Conservation (phyloP, 306 rosid genomes). For the Luffa aegyptiaca region DNA sequence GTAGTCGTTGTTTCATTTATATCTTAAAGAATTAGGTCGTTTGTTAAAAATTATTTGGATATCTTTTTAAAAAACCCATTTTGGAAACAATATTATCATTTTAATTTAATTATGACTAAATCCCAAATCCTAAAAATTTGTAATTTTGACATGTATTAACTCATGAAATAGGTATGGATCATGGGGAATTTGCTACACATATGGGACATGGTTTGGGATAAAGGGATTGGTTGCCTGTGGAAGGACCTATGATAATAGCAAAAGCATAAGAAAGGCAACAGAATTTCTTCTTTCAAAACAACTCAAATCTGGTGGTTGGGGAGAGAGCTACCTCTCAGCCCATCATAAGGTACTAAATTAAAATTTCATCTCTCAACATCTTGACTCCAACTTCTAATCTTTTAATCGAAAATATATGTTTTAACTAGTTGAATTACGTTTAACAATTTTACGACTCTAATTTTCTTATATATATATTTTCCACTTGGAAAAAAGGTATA, state of each 20-base stretch:
- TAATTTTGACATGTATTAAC: not conserved
- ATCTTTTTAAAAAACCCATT: too few species aligned
- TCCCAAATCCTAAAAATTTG: not conserved
- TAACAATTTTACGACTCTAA: not conserved
- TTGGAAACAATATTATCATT: too few species aligned
- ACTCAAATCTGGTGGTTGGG: slow-evolving; percentile 53
- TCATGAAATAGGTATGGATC: slow-evolving; percentile 42
- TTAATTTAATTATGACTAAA: too few species aligned
- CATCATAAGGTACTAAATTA: slow-evolving; percentile 34
- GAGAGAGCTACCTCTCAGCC: slow-evolving; percentile 64
- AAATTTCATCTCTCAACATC: not conserved
- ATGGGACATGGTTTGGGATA: slow-evolving; percentile 76
- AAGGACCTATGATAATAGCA: slow-evolving; percentile 32
- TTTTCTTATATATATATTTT: too few species aligned
- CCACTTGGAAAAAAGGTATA: slow-evolving; percentile 29
- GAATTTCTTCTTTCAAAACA: slow-evolving; percentile 61
- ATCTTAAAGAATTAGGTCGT: too few species aligned
- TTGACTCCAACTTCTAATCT: too few species aligned
- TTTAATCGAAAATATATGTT: too few species aligned
- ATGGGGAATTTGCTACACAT: slow-evolving; percentile 77
- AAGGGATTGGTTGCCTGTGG: slow-evolving; percentile 41
- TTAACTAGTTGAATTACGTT: not conserved
- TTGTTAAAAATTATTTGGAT: too few species aligned
- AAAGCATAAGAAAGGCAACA: slow-evolving; percentile 44
- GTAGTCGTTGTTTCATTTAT: too few species aligned